phyloP scores from a whole-genome alignment of 2,329 filamentous ascomycete genomes.

The Pleochaeta shiraiana region DNA sequence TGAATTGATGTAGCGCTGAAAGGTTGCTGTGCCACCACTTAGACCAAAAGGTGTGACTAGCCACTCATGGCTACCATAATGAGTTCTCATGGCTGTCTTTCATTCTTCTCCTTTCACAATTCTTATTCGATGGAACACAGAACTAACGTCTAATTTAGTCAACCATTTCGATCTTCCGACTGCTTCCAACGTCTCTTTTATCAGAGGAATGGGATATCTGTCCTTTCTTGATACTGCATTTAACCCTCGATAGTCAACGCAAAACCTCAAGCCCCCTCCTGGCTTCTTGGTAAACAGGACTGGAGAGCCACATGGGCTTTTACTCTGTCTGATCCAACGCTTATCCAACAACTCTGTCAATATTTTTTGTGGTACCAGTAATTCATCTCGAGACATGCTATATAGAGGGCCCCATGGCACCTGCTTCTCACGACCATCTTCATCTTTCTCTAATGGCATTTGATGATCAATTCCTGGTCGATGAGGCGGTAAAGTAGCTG shows the following conservation, averaged over 20 bases:
- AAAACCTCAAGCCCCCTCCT: neutral
- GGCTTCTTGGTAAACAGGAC: neutral
- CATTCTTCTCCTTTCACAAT: conserved; percentile 4
- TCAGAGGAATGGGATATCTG: conserved; percentile 2
- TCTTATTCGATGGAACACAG: conserved; percentile 1
- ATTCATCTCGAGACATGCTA: neutral
- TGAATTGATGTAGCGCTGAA: conserved; percentile 6
- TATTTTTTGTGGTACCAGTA: neutral
- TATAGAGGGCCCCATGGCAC: neutral
- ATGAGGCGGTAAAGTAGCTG: neutral
- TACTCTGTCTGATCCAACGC: neutral
- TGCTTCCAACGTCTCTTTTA: neutral
- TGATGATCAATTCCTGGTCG: neutral
- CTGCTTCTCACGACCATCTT: neutral
- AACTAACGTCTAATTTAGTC: neutral
- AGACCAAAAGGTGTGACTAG: conserved; percentile 5
- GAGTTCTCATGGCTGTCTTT: conserved; percentile 5
- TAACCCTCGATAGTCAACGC: neutral
- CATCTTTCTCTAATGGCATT: neutral
- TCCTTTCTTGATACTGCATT: neutral
- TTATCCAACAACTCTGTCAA: neutral
- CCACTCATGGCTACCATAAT: conserved; percentile 4
- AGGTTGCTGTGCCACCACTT: conserved; percentile 1
- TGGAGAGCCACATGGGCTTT: neutral
- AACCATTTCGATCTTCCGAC: neutral